Evolutionary conservation across 2,329 filamentous ascomycete species (phyloP).

Genomic region (Myriosclerotinia curreyana): DNA sequence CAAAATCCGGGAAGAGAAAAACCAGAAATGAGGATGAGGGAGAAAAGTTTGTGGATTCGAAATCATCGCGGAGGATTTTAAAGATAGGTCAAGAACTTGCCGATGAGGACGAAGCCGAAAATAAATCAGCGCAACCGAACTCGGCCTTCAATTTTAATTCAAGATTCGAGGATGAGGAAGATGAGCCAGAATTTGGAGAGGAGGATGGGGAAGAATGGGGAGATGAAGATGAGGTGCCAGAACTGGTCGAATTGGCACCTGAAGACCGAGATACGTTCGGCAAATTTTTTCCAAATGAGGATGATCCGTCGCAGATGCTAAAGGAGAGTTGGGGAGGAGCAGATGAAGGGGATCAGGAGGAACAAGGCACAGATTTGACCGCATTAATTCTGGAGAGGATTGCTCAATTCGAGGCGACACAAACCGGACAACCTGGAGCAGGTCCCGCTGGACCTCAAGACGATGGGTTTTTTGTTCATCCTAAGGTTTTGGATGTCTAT

Average conservation of each 20-base stretch:
- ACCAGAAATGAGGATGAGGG: conserved; percentile 57
- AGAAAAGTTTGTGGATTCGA: conserved; percentile 78
- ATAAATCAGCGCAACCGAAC: conserved; percentile 47
- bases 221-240: conserved; percentile 70
- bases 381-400: conserved; percentile 95
- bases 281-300: conserved; percentile 75
- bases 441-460: conserved; percentile 49
- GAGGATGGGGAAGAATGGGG: conserved; percentile 67
- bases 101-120: conserved; percentile 68
- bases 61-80: conserved; percentile 83
- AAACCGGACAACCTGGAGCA: conserved; percentile 42
- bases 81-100: conserved; percentile 84
- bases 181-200: conserved; percentile 47
- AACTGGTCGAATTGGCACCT: conserved; percentile 79
- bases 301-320: conserved; percentile 42
- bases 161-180: conserved; percentile 59
- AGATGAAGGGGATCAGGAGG: conserved; percentile 45
- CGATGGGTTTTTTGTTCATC: conserved; percentile 81
- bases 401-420: conserved; percentile 77
- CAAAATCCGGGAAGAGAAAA: conserved; percentile 69
- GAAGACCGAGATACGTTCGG: conserved; percentile 87
- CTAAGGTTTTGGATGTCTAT: conserved; percentile 92
- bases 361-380: conserved; percentile 73
- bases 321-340: conserved; percentile 37
- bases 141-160: conserved; percentile 77